phyloP scores from a whole-genome alignment of 2,329 filamentous ascomycete genomes.

The Rasamsonia emersonii region DNA sequence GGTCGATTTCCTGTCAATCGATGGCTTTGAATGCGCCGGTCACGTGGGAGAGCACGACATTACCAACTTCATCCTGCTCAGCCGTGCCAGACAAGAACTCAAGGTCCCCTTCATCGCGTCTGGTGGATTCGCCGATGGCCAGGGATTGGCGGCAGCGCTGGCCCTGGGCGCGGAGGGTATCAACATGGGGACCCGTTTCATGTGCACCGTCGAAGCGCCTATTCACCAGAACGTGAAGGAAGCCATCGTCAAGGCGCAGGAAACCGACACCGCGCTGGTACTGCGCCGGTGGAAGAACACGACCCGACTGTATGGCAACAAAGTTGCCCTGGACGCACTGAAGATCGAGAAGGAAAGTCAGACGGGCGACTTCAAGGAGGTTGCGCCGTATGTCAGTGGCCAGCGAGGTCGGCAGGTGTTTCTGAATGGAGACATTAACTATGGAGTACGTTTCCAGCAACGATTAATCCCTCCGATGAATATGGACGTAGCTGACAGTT shows the following conservation, averaged over 20 bases:
- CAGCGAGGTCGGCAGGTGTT: constrained; percentile 89
- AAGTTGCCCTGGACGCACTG: constrained; percentile 70
- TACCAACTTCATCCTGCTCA: constrained; percentile 58
- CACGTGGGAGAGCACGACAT: constrained; percentile 48
- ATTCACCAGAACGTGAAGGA: constrained; percentile 93
- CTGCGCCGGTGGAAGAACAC: constrained; percentile 92
- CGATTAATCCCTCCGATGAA: constrained; percentile 3
- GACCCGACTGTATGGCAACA: constrained; percentile 78
- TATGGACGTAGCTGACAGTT: constrained; percentile 5
- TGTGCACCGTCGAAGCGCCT: constrained; percentile 89
- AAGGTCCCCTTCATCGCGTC: constrained; percentile 88
- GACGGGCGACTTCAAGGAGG: constrained; percentile 80
- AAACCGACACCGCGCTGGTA: constrained; percentile 85
- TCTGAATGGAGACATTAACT: constrained; percentile 80
- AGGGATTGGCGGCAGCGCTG: constrained; percentile 84
- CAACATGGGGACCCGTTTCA: constrained; percentile 98
- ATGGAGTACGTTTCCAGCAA: constrained; percentile 62
- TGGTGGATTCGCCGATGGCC: constrained; percentile 89
- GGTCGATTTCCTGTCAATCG: constrained; percentile 93
- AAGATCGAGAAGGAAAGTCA: constrained; percentile 75
- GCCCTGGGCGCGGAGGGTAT: constrained; percentile 85
- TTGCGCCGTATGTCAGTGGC: constrained; percentile 79
- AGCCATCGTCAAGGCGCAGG: constrained; percentile 76
- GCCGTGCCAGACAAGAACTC: constrained; percentile 73
- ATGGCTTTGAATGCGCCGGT: constrained; percentile 94